A percentile compares a stretch with the other conserved stretches of the same genome.
phyloP scores from a whole-genome alignment of 2,329 filamentous ascomycete genomes.

The Pleomassaria siparia region DNA sequence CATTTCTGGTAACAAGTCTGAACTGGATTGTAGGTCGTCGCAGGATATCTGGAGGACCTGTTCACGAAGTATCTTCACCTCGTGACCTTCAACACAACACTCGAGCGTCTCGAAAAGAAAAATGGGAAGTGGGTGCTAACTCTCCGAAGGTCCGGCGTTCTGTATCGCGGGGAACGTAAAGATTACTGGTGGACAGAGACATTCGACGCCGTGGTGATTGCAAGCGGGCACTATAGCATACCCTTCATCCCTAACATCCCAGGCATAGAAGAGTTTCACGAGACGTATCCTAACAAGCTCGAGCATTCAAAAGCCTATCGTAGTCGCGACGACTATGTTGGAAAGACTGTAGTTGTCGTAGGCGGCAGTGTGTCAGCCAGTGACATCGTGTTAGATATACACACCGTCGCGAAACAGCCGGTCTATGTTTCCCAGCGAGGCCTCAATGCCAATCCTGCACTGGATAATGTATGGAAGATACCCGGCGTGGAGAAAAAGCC shows the following conservation, averaged over 20 bases:
- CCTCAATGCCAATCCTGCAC: constrained; percentile 3
- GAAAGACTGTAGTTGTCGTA: constrained; percentile 16
- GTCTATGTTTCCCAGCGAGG: constrained; percentile 13
- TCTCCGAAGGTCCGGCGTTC: constrained; percentile 16
- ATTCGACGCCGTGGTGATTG: constrained; percentile 71
- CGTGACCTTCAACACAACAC: constrained; percentile 41
- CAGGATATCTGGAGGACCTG: constrained; percentile 11
- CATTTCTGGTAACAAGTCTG: too few relatives aligned
- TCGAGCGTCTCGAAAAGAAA: constrained; percentile 23
- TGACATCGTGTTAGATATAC: constrained; percentile 12
- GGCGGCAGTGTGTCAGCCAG: constrained; percentile 15
- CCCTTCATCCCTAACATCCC: constrained; percentile 66
- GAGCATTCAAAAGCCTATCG: constrained; percentile 52
- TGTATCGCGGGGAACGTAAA: constrained; percentile 6
- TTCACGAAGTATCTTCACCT: constrained; percentile 29
- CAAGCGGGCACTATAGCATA: constrained; percentile 73
- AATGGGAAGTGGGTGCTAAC: constrained; percentile 33
- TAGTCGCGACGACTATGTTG: constrained; percentile 9
- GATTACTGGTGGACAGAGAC: constrained; percentile 44
- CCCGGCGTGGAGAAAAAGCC: constrained; percentile 11
- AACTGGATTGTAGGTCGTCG: constrained; percentile 1
- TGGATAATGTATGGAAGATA: constrained; percentile 12
- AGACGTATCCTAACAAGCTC: constrained; percentile 61
- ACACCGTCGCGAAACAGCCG: constrained; percentile 7
- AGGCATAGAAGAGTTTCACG: constrained; percentile 62